Base-by-base conservation (phyloP, 805 yeast genomes). In the Tetrapisispora fleetii region DNA sequence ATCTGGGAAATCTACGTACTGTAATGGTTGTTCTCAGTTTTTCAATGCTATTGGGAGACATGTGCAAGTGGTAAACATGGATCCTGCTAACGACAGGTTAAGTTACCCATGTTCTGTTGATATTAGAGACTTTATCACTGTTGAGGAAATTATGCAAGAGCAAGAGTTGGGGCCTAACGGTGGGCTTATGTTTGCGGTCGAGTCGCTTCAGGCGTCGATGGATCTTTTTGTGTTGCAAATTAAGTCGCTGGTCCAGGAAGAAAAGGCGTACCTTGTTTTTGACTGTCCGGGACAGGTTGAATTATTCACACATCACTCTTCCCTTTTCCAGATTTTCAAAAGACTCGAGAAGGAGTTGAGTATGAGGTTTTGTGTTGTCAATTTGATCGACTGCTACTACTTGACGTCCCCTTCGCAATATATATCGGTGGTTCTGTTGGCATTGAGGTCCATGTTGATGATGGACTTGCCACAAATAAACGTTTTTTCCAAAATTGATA, bases 201-300 rank as follows among this genome's bases (percentile, higher is more conserved):
- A 93, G 58, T 72, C 71, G 0, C 51, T 73, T 22, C 77, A 85
- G 63, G 71, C 71, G 30, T 73, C 80, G 22, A 67, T 83, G 45
- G 85, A 83, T 27, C 70, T 73, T 42, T 78, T 88, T 56, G 60
- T 83, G 4, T 68, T 70, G 10, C 79, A 76, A 59, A 70, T 91
- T 32, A 71, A 74, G 49, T 69, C 73, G 32, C 68, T 89, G 13
- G 77, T 84, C 5, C 62, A 70, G 36, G 73, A 76, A 38, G 81
- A 79, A 49, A 71, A 71, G 21, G 78, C 81, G 37, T 88, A 88
- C 55, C 64, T 88, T 13, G 70, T 88, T 4, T 85, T 88, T 67
- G 96, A 88, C 64, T 86, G 95, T 60, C 96, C 97, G 1, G 99
- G 99, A 1, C 99, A 93, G 64, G 93, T 89, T 1, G 99, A 93